Evolutionary conservation across 176 grass and related monocot species (phyloP), one percentile per base, ranked within the genome.

Genomic region (Cenchrus purpureus): DNA sequence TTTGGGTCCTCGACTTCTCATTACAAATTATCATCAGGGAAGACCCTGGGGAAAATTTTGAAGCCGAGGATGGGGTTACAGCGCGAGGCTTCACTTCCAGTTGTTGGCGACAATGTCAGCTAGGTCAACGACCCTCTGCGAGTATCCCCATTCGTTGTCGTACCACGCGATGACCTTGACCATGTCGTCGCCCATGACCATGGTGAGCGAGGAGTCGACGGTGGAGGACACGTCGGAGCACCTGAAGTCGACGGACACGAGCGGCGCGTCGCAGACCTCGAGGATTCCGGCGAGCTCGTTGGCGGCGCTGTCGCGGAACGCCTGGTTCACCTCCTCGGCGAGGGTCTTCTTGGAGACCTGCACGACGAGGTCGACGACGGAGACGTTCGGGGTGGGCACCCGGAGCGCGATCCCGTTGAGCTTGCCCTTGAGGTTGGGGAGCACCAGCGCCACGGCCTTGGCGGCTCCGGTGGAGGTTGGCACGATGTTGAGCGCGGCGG

Each of bases 111-210:
- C 75, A 2, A 96, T 87, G 89, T 91, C 28, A 12, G 89, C 91
- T 81, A 96, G 88, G 80, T 96, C 94, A 83, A 90, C 88, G 56
- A 93, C 88, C 73, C 91, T 84, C 82, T 93, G 87, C 32, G 91
- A 93, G 88, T 93, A 93, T 0, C 87, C 94, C 94, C 94, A 96
- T 80, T 96, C 94, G 86, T 96, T 96, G 89, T 96, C 94, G 80
- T 96, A 96, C 94, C 94, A 95, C 0, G 87, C 88, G 78, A 92
- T 92, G 66, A 90, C 93, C 87, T 92, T 92, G 40, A 93, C 91
- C 91, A 92, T 92, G 83, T 93, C 88, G 76, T 93, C 88, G 1
- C 91, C 91, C 88, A 93, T 70, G 85, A 93, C 91, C 91, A 90
- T 90, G 80, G 81, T 93, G 80, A 94, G 92, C 79, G 92, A 91